These are phyloP conservation scores for Penstemon eatonii DNA, from an alignment of 257 asterid genomes.

Conservation along the genomic window DNA sequence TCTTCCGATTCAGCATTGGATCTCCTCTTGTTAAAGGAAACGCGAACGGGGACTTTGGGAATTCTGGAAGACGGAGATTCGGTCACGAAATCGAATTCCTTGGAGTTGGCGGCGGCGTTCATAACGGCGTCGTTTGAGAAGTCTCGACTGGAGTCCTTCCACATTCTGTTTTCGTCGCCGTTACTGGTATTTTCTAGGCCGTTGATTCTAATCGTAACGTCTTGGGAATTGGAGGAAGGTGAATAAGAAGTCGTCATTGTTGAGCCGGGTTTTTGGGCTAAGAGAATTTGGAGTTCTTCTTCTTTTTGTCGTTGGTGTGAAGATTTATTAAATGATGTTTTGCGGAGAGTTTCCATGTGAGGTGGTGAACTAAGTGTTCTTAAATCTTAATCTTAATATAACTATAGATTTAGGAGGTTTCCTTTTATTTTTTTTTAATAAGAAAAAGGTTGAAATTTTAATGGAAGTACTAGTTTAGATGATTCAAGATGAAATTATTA, in stretches of 20 bases:
- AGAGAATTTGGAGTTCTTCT: constrained; percentile 36
- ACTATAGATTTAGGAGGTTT: too few species aligned
- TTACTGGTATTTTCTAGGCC: background rate
- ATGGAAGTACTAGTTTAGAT: too few species aligned
- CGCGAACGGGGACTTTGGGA: too few species aligned
- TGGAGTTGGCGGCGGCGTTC: constrained; percentile 24
- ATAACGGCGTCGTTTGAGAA: constrained; percentile 44
- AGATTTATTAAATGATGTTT: constrained; percentile 29
- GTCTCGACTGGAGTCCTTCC: constrained; percentile 51
- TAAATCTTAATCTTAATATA: too few species aligned
- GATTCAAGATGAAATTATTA: too few species aligned
- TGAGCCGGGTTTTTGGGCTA: background rate
- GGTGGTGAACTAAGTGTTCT: background rate
- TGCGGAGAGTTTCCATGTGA: background rate
- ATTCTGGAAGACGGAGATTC: too few species aligned
- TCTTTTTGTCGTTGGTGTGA: constrained; percentile 17
- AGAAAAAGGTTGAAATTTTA: too few species aligned
- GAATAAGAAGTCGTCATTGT: too few species aligned
- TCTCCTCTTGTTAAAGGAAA: too few species aligned
- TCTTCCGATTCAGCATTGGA: background rate
- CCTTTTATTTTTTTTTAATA: too few species aligned
- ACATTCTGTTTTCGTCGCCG: constrained; percentile 8
- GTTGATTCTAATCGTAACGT: constrained; percentile 28
- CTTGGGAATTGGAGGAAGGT: constrained; percentile 8
- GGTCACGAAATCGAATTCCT: constrained; percentile 42